Evolutionary conservation across 2,329 filamentous ascomycete genomes (phyloP).

Genomic region (Macrophomina tecta): DNA sequence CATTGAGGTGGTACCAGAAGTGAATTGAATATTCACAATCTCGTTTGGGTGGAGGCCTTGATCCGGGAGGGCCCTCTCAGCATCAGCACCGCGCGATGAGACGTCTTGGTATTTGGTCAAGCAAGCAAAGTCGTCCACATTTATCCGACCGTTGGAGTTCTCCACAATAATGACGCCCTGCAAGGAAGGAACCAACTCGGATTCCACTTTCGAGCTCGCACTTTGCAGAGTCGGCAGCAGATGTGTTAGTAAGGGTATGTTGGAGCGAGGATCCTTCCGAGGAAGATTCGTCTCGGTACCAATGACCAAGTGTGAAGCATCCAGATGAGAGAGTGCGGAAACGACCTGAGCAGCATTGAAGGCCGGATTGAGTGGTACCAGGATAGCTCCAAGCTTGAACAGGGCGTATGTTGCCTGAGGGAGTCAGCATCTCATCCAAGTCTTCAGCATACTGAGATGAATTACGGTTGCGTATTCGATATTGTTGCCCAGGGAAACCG

Average conservation of each 20-base stretch:
- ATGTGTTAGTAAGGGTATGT: slow-evolving; percentile 62
- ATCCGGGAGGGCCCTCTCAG: slow-evolving; percentile 44
- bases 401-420: slow-evolving; percentile 74
- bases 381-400: slow-evolving; percentile 91
- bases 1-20: slow-evolving; percentile 87
- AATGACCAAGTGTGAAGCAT: slow-evolving; percentile 76
- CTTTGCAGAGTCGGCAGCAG: slow-evolving; percentile 57
- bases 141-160: slow-evolving; percentile 68
- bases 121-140: slow-evolving; percentile 44
- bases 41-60: slow-evolving; percentile 66
- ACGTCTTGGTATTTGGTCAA: slow-evolving; percentile 53
- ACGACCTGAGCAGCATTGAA: slow-evolving; percentile 83
- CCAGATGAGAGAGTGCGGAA: slow-evolving; percentile 78
- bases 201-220: slow-evolving; percentile 51
- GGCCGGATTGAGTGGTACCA: slow-evolving; percentile 91
- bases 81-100: background rate
- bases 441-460: background rate
- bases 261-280: slow-evolving; percentile 65
- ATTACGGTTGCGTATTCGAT: slow-evolving; percentile 77
- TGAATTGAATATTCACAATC: slow-evolving; percentile 95
- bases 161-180: slow-evolving; percentile 76
- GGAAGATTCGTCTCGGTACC: slow-evolving; percentile 87
- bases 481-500: slow-evolving; percentile 84
- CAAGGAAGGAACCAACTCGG: slow-evolving; percentile 70
- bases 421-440: slow-evolving; percentile 29